These are phyloP conservation scores for Paramecium primaurelia DNA, from an alignment of 73 alveolate genomes.

Conservation along the genomic window DNA sequence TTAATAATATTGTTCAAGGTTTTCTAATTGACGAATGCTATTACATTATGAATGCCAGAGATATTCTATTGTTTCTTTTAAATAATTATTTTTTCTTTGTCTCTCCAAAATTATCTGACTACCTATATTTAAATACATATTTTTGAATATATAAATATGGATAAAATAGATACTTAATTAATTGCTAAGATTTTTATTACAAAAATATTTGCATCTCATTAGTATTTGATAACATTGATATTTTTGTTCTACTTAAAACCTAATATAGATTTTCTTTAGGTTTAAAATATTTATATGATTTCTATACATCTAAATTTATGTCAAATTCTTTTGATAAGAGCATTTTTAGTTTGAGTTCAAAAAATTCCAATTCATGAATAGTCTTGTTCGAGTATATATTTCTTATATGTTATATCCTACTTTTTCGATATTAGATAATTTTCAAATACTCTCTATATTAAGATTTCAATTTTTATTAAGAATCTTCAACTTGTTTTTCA, in stretches of 20 bases:
- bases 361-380: neutral
- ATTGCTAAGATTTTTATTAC: neutral
- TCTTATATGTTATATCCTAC: neutral
- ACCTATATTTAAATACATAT: neutral
- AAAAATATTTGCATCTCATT: neutral
- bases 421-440: neutral
- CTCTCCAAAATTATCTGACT: neutral
- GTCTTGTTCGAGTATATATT: neutral
- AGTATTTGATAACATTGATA: neutral
- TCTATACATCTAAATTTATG: neutral
- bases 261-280: neutral
- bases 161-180: neutral
- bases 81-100: neutral
- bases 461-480: neutral
- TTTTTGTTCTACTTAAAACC: neutral
- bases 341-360: neutral
- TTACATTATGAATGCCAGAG: neutral
- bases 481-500: neutral
- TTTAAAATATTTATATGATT: neutral
- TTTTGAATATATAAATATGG: neutral
- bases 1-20: neutral
- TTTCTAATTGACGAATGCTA: neutral
- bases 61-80: neutral
- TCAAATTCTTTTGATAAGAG: neutral
- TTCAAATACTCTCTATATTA: neutral